phyloP scores from a whole-genome alignment of 306 rosid species.

The Cyclanthera cordifolia region DNA sequence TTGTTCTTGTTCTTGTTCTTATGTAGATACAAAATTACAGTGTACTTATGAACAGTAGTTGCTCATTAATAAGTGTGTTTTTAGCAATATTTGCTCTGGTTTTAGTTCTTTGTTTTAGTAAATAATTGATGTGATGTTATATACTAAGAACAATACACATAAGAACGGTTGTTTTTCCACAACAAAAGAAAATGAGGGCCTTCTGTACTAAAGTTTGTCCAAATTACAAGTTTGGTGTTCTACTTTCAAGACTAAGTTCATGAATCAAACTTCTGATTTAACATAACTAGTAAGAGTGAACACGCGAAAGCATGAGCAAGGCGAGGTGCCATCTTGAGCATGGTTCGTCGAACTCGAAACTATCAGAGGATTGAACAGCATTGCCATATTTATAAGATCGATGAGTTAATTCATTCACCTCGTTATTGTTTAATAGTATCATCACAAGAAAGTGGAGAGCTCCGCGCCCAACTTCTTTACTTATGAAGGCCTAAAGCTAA shows the following conservation, averaged over 20 bases:
- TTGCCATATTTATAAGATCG: too few species aligned
- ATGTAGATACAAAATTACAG: neutral
- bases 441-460: neutral
- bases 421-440: too few species aligned
- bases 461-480: neutral
- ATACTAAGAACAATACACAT: neutral
- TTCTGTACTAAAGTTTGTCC: neutral
- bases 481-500: too few species aligned
- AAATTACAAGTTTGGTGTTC: neutral
- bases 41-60: neutral
- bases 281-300: neutral
- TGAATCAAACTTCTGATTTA: neutral
- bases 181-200: neutral
- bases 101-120: neutral
- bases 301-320: neutral
- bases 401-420: too few species aligned
- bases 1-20: neutral
- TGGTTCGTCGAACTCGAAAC: neutral
- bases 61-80: conserved; percentile 7
- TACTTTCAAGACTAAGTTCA: neutral
- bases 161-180: neutral
- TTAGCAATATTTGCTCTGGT: neutral
- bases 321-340: neutral
- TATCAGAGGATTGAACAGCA: conserved; percentile 7
- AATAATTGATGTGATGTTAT: neutral